These are phyloP conservation scores for Ramaria sp. DNA, from an alignment of 768 basidiomycete genomes.

Conservation along the genomic window DNA sequence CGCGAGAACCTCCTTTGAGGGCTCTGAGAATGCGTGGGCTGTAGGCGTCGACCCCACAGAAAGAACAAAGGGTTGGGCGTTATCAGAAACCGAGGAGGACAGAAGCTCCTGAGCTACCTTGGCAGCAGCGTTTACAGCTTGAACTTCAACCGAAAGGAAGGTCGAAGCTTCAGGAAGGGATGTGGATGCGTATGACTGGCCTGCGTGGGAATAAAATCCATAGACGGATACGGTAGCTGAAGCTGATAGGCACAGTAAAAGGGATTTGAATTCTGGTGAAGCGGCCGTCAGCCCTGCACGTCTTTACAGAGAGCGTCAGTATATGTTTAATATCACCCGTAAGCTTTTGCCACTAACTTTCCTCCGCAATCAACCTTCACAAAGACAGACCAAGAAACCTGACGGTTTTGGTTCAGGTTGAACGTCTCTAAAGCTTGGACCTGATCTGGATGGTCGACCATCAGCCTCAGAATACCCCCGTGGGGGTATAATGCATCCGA, in stretches of 20 bases:
- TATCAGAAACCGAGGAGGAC: slow-evolving; percentile 24
- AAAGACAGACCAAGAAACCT: slow-evolving; percentile 61
- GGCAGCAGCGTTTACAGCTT: slow-evolving; percentile 58
- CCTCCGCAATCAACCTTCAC: slow-evolving; percentile 73
- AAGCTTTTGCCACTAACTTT: slow-evolving; percentile 36
- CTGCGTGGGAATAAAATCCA: slow-evolving; percentile 78
- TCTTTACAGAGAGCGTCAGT: slow-evolving; percentile 27
- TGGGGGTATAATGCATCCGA: slow-evolving; percentile 41
- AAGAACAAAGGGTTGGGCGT: slow-evolving; percentile 45
- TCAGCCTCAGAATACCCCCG: slow-evolving; percentile 52
- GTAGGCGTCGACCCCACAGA: slow-evolving; percentile 85
- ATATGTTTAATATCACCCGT: neutral
- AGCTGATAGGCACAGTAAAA: slow-evolving; percentile 40
- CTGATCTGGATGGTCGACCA: slow-evolving; percentile 72
- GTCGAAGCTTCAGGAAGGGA: slow-evolving; percentile 51
- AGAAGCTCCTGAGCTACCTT: slow-evolving; percentile 39
- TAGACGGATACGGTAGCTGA: slow-evolving; percentile 53
- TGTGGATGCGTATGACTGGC: slow-evolving; percentile 67
- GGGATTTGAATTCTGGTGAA: slow-evolving; percentile 41
- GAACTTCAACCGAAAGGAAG: slow-evolving; percentile 60
- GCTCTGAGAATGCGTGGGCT: slow-evolving; percentile 58
- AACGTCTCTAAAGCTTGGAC: slow-evolving; percentile 52
- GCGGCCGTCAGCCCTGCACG: slow-evolving; percentile 58
- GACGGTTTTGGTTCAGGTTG: slow-evolving; percentile 29
- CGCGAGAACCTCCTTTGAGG: slow-evolving; percentile 28